Evolutionary conservation across 2,329 filamentous ascomycete genomes (phyloP).

Genomic region (Xylaria sp.): DNA sequence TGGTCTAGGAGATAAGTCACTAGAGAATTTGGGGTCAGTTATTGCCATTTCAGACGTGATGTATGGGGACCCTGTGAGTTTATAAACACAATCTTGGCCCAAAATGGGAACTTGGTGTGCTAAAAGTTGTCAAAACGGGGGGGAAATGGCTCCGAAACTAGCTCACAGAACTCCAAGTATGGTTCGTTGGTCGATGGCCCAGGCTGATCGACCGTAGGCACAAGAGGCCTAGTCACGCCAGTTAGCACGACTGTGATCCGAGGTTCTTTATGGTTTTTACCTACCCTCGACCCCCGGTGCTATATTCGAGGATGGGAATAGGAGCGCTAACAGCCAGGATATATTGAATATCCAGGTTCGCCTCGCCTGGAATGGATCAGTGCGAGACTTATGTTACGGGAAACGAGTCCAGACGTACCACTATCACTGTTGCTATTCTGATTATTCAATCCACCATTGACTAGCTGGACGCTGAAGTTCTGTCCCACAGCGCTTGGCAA

Average conservation of each 20-base stretch:
- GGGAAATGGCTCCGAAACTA: no score
- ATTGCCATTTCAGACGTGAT: no score
- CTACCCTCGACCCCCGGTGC: slow-evolving; percentile 59
- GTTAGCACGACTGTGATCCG: slow-evolving; percentile 28
- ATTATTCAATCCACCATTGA: slow-evolving; percentile 61
- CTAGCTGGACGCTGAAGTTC: slow-evolving; percentile 61
- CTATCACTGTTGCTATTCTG: slow-evolving; percentile 50
- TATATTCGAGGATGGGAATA: slow-evolving; percentile 62
- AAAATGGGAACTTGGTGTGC: no score
- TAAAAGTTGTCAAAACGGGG: no score
- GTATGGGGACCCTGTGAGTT: no score
- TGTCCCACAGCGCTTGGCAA: slow-evolving; percentile 56
- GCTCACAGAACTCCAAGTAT: slow-evolving; percentile 67
- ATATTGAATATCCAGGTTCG: slow-evolving; percentile 69
- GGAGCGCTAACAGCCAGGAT: slow-evolving; percentile 60
- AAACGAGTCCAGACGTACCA: slow-evolving; percentile 33
- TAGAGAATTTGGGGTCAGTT: no score
- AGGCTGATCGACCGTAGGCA: slow-evolving; percentile 57
- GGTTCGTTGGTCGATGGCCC: slow-evolving; percentile 68
- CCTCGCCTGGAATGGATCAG: slow-evolving; percentile 51
- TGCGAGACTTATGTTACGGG: background rate
- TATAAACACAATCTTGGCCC: no score
- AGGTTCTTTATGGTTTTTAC: slow-evolving; percentile 45
- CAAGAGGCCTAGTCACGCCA: slow-evolving; percentile 54
- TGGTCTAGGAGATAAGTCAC: slow-evolving; percentile 64